Percentiles rank a stretch among this genome's conserved stretches.
phyloP scores from a whole-genome alignment of 2,329 filamentous ascomycete genomes.

The Penicillium occitanis region DNA sequence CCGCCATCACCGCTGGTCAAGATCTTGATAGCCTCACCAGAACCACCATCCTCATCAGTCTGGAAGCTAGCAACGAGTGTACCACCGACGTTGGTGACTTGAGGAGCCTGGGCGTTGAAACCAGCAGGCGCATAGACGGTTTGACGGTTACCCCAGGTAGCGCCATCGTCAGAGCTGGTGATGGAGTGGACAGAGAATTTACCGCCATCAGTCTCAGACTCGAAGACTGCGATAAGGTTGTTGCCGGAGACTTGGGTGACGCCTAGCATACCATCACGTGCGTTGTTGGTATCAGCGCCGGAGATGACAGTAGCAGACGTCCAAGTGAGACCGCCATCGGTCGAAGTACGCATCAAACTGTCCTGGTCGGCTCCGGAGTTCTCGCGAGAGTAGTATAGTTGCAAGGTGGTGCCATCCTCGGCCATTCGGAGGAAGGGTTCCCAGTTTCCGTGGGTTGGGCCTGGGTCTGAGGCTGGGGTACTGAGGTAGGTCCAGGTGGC shows the following conservation, averaged over 20 bases:
- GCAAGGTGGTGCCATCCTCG: constrained; percentile 8
- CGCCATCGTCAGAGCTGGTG: constrained; percentile 14
- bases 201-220: constrained; percentile 8
- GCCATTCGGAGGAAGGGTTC: constrained; percentile 20
- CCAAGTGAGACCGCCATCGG: constrained; percentile 16
- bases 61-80: constrained; percentile 18
- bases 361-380: constrained; percentile 15
- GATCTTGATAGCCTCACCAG: constrained; percentile 9
- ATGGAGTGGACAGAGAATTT: constrained; percentile 17
- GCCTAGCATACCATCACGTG: constrained; percentile 19
- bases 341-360: constrained; percentile 19
- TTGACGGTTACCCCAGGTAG: constrained; percentile 16
- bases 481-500: constrained; percentile 17
- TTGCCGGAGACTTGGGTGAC: constrained; percentile 5
- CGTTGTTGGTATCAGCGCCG: constrained; percentile 2
- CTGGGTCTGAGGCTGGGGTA: not conserved
- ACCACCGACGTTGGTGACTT: constrained; percentile 17
- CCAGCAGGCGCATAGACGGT: constrained; percentile 12
- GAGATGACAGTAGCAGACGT: constrained; percentile 7
- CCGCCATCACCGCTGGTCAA: constrained; percentile 17
- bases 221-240: constrained; percentile 17
- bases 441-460: constrained; percentile 15
- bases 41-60: constrained; percentile 16
- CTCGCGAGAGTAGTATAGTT: constrained; percentile 20
- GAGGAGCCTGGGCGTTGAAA: constrained; percentile 15